Conservation (phyloP, 1,284 basidiomycete genomes). For the Meira nashicola region DNA sequence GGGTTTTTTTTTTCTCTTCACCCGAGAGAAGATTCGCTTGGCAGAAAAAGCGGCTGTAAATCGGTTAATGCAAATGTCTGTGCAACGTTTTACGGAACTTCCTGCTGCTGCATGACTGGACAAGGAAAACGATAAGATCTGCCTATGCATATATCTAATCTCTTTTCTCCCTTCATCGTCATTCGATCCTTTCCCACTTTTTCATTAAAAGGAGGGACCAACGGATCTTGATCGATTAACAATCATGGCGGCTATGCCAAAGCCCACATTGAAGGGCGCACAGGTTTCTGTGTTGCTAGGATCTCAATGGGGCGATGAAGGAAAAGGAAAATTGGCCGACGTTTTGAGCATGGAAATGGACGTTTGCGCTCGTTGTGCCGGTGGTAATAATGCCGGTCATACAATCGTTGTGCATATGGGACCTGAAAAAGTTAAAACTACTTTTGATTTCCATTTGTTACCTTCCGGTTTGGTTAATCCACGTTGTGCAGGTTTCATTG, state of each 20-base stretch:
- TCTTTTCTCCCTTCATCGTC: too few species aligned
- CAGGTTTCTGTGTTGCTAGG: slow-evolving; percentile 51
- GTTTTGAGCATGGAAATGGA: slow-evolving; percentile 67
- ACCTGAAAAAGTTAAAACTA: slow-evolving; percentile 68
- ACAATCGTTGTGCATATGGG: slow-evolving; percentile 83
- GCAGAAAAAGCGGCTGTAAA: too few species aligned
- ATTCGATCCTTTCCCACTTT: too few species aligned
- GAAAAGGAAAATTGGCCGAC: slow-evolving; percentile 52
- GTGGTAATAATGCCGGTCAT: slow-evolving; percentile 97
- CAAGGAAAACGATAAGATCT: too few species aligned
- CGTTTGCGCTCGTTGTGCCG: slow-evolving; percentile 91
- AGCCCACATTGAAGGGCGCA: slow-evolving; percentile 42
- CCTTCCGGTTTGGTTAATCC: slow-evolving; percentile 90
- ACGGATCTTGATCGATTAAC: too few species aligned
- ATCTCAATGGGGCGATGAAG: slow-evolving; percentile 52
- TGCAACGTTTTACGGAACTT: too few species aligned
- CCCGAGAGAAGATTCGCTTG: too few species aligned
- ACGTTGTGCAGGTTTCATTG: slow-evolving; percentile 79
- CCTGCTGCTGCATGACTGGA: too few species aligned
- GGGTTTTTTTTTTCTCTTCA: too few species aligned
- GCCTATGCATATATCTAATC: too few species aligned
- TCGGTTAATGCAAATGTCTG: too few species aligned
- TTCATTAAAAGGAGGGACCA: too few species aligned
- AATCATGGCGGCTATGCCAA: slow-evolving; percentile 46
- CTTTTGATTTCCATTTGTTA: slow-evolving; percentile 90